Evolutionary conservation across 2,329 filamentous ascomycete species (phyloP), one percentile per base, ranked within the genome.

Genomic region (Fusarium phyllophilum): DNA sequence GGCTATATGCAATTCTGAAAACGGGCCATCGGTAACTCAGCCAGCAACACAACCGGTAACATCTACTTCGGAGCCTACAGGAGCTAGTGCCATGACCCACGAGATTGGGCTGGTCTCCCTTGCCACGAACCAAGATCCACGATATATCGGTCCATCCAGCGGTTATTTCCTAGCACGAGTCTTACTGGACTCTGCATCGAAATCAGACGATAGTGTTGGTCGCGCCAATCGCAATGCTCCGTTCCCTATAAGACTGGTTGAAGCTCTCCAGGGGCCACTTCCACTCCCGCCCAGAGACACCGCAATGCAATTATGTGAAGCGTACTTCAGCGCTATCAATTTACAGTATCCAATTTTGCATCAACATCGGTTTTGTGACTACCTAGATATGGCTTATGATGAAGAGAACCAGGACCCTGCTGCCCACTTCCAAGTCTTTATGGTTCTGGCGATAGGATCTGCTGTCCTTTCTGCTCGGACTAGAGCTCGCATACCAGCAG

Each of bases 141-240:
- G 85, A 64, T 89, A 89, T 54, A 86, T 89, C 20, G 88, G 88
- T 0, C 87, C 88, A 6, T 89, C 88, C 0, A 89, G 87, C 42
- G 88, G 87, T 3, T 88, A 87, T 63, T 87, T 88, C 46, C 82
- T 89, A 18, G 86, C 86, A 5, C 84, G 85, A 2, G 79, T 88
- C 6, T 83, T 89, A 72, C 81, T 89, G 18, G 80, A 83, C 29
- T 83, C 80, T 13, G 78, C 81, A 11, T 78, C 81, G 61, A 80
- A 70, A 17, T 69, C 69, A 57, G 79, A 72, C 24, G 71, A 73
- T 3, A 62, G 56, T 4, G 42, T 71, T 10, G 48, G 36, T 18
- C 65, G 69, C 20, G 44, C 56, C 15, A 62, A 20, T 29, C 65
- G 61, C 29, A 59, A 72, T 8, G 46, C 52, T 0, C 66, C 75